Base-by-base conservation (phyloP, 2,329 filamentous ascomycete species). In the Aspergillus sp. region DNA sequence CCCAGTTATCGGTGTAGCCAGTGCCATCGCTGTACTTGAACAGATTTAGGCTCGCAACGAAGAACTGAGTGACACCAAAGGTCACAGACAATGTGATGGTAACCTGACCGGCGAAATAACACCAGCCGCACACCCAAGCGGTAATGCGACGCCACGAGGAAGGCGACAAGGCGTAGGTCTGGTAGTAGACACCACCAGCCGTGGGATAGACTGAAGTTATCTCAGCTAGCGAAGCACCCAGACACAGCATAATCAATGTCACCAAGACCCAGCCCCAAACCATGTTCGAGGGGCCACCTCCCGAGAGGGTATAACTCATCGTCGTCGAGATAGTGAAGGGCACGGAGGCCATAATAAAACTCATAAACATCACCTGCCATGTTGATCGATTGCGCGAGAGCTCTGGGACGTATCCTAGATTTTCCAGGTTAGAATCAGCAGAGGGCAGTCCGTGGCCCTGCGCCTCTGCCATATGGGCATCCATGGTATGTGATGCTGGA, bases 71-170 rank as follows among this genome's bases (percentile, higher is more conserved):
- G n/a, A 75, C 77, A 59, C 84, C 86, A 56, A 90, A 86, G 60
- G 86, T 86, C 1, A 85, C 84, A 4, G 86, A 81, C 0, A 86
- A 70, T 0, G 82, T 85, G 41, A 85, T 90, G 54, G 83, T 88
- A 64, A 88, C 83, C 68, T 89, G 89, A 48, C 86, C 86, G 44
- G 88, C 81, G 12, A 87, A 78, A 61, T 86, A 89, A 26, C 83
- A 63, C 82, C 83, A 86, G 4, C 83, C 83, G 4, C 81, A 83
- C 26, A 84, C 77, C 76, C 81, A 86, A 5, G 75, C 79, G 5
- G 81, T 76, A 27, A 85, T 73, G 2, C 81, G 80, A 5, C 82
- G 80, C 66, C 77, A 86, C 58, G 80, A 70, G 33, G 72, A 73
- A 0, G 80, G 82, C 2, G 76, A 75, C 19, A 86, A 72, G 75